A percentile compares a stretch with the other conserved stretches of the same genome.
Conservation (phyloP, 164 flowering plant species). For the Aristolochia contorta region DNA sequence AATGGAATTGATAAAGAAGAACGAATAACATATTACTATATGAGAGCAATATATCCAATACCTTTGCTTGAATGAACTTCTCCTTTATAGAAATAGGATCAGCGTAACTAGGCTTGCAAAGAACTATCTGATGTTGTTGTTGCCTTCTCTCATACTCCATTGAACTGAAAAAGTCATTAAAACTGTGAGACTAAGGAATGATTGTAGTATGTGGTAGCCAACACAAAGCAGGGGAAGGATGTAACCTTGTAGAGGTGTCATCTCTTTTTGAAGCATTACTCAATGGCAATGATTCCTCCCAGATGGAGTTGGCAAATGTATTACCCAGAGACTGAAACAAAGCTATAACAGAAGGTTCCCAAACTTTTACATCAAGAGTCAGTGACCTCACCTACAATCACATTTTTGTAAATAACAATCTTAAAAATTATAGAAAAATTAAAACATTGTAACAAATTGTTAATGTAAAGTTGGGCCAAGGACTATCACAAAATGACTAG, state of each 20-base stretch:
- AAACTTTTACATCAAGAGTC: slow-evolving; percentile 85
- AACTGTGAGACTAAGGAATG: too few relatives aligned
- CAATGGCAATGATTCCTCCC: slow-evolving; percentile 68
- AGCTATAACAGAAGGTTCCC: slow-evolving; percentile 84
- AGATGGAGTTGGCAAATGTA: slow-evolving; percentile 62
- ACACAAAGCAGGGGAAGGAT: too few relatives aligned
- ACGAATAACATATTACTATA: neutral
- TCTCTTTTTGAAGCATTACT: slow-evolving; percentile 28
- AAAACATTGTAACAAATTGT: neutral
- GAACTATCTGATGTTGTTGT: neutral
- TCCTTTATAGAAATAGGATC: slow-evolving; percentile 78
- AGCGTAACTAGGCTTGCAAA: slow-evolving; percentile 46
- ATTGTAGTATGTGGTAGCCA: too few relatives aligned
- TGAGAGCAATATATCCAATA: slow-evolving; percentile 12
- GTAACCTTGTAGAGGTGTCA: slow-evolving; percentile 39
- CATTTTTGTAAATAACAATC: neutral
- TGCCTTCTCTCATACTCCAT: too few relatives aligned
- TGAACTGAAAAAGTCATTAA: too few relatives aligned
- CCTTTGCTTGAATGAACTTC: slow-evolving; percentile 86
- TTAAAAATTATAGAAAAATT: neutral
- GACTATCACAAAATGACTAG: too few relatives aligned
- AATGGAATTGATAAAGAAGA: neutral
- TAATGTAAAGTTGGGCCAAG: too few relatives aligned
- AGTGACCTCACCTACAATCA: slow-evolving; percentile 72
- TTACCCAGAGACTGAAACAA: slow-evolving; percentile 86